phyloP scores from a whole-genome alignment of 306 rosid genomes.

The Luffa acutangula region DNA sequence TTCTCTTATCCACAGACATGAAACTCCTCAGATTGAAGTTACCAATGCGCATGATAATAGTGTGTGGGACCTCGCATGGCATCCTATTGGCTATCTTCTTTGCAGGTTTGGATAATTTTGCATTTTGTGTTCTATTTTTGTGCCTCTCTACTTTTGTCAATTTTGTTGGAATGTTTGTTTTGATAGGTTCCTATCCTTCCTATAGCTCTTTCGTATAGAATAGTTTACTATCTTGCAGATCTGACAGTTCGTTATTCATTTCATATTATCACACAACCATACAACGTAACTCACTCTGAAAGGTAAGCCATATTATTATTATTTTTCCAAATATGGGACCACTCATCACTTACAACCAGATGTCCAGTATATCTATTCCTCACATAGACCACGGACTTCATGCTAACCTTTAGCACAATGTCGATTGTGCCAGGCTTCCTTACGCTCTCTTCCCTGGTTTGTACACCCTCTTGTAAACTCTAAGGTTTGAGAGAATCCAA shows the following conservation, averaged over 20 bases:
- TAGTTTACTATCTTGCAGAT: background rate
- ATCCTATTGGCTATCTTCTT: conserved; percentile 96
- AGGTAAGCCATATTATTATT: background rate
- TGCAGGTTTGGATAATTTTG: conserved; percentile 56
- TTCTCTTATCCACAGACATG: conserved; percentile 60
- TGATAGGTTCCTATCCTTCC: background rate
- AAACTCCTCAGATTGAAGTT: conserved; percentile 89
- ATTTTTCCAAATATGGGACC: background rate
- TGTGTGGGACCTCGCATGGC: conserved; percentile 99
- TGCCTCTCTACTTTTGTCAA: conserved; percentile 3
- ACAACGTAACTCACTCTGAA: background rate
- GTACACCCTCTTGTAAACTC: no score
- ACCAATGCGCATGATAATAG: conserved; percentile 77
- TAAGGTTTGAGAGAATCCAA: no score
- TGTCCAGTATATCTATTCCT: no score
- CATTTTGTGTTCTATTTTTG: background rate
- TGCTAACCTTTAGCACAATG: no score
- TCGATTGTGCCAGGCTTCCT: no score
- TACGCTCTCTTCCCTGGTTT: no score
- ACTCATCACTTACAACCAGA: no score
- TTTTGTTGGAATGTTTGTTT: background rate
- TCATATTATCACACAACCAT: background rate
- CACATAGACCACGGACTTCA: no score
- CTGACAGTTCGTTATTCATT: background rate
- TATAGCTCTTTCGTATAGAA: background rate